Evolutionary conservation across 768 basidiomycete species (phyloP), one percentile per base, ranked within the genome.

Genomic region (Leccinum uliginosum): DNA sequence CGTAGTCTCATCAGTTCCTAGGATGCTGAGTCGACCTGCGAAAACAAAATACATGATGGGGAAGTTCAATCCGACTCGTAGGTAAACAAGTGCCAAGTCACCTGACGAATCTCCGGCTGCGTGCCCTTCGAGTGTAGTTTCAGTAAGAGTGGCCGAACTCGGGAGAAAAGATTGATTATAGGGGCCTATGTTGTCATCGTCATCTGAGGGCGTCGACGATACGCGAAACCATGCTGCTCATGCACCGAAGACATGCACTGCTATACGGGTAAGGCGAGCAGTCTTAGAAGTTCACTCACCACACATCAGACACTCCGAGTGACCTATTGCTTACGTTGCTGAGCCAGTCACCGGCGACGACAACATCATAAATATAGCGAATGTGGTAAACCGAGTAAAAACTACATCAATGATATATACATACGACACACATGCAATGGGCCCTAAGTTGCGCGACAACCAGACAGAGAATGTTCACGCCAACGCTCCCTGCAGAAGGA

Each of bases 401-500:
- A 43, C 12, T 26, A 46, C 15, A 12, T 35, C 24, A 30, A 11
- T 51, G 35, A 29, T 46, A 48, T 23, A 21, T 52, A 44, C 24
- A 34, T 9, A 46, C 40, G 19, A 21, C 50, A 26, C 11, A 50
- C 8, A 56, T 50, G 8, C 30, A n/a, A 30, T 23, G 40, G 4
- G 24, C 30, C 19, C 15, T 9, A 19, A 6, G n/a, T 34, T 15
- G n/a, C 26, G n/a, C 27, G 30, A 21, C 15, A 23, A 34, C 49
- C n/a, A 4, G 47, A 24, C 26, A 21, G n/a, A 8, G 26, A 14
- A 43, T 23, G 32, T 23, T 69, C 54, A 67, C n/a, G 66, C 66
- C 59, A 67, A 56, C 2, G 66, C 67, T 1, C 66, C 66, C 66
- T 67, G 45, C 3, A 47, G 21, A 40, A 34, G 4, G 23, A 19